Evolutionary conservation across 148 eudicot genomes (phyloP).

Genomic region (Limonium bicolor): DNA sequence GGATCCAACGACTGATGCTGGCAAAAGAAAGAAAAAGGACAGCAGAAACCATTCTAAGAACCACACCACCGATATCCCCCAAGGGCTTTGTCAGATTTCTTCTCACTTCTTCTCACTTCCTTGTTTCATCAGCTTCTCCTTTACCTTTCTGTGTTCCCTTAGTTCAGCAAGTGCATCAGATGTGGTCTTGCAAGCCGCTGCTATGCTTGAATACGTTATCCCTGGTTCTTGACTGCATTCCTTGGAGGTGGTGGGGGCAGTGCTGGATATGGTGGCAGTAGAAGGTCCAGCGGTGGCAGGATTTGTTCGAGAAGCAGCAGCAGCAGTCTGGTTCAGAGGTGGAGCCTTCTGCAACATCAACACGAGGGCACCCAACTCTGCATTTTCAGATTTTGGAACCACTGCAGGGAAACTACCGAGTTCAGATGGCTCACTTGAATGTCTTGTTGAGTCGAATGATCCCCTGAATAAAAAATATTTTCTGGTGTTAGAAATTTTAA

Average conservation of each 20-base stretch:
- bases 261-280: too few species aligned
- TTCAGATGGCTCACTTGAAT: slow-evolving; percentile 15
- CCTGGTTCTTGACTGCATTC: slow-evolving; percentile 6
- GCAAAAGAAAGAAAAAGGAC: too few species aligned
- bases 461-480: too few species aligned
- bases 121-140: slow-evolving; percentile 37
- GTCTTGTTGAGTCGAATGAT: slow-evolving; percentile 32
- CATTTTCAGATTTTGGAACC: slow-evolving; percentile 29
- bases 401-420: slow-evolving; percentile 18
- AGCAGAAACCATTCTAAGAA: too few species aligned
- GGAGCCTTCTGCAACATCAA: slow-evolving; percentile 56
- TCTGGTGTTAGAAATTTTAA: too few species aligned
- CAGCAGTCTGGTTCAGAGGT: slow-evolving; percentile 30
- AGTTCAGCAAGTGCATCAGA: slow-evolving; percentile 76
- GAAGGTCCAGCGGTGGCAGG: slow-evolving; percentile 6
- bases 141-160: slow-evolving; percentile 29
- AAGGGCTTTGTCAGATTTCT: too few species aligned
- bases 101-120: slow-evolving; percentile 14
- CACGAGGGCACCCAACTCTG: slow-evolving; percentile 41
- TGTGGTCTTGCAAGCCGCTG: slow-evolving; percentile 40
- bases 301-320: neutral
- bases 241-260: too few species aligned
- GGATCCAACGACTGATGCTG: too few species aligned
- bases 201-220: slow-evolving; percentile 13
- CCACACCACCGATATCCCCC: too few species aligned